Evolutionary conservation across 805 yeast species (phyloP).

Genomic region (Candida argentea): DNA sequence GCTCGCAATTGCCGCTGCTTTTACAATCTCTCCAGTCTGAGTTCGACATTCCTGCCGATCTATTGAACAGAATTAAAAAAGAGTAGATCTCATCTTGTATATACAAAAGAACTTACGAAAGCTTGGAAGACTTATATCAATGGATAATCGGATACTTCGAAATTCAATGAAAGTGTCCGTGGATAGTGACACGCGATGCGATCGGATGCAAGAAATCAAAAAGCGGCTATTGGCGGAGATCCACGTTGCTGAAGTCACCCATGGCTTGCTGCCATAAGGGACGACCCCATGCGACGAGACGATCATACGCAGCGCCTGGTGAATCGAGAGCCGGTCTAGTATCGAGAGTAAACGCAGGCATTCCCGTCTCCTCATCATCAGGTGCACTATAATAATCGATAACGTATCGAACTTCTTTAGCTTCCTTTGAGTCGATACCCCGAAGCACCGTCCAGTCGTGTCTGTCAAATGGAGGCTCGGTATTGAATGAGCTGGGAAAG

Average conservation of each 20-base stretch:
- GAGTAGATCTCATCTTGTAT: not conserved
- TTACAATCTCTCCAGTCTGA: conserved; percentile 11
- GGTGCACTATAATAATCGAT: conserved; percentile 97
- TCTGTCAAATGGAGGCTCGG: conserved; percentile 90
- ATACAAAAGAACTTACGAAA: too few species aligned
- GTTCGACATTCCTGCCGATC: conserved; percentile 7
- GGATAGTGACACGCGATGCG: too few species aligned
- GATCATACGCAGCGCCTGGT: conserved; percentile 50
- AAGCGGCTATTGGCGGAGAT: not conserved
- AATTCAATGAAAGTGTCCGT: too few species aligned
- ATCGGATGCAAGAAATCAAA: not conserved
- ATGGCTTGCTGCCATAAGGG: conserved; percentile 65
- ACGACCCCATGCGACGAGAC: conserved; percentile 56
- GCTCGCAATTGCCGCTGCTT: conserved; percentile 28
- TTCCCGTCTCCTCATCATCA: conserved; percentile 73
- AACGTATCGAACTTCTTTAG: conserved; percentile 70
- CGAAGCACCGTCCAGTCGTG: conserved; percentile 98
- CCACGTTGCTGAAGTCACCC: conserved; percentile 33
- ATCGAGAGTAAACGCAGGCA: conserved; percentile 87
- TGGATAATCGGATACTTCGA: too few species aligned
- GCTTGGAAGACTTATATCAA: too few species aligned
- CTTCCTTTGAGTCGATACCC: conserved; percentile 31
- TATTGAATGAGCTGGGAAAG: conserved; percentile 63
- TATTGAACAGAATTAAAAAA: conserved; percentile 2
- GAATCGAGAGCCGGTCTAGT: conserved; percentile 92